Base-by-base conservation (phyloP, 805 yeast genomes). In the Kluyveromyces wickerhamii region DNA sequence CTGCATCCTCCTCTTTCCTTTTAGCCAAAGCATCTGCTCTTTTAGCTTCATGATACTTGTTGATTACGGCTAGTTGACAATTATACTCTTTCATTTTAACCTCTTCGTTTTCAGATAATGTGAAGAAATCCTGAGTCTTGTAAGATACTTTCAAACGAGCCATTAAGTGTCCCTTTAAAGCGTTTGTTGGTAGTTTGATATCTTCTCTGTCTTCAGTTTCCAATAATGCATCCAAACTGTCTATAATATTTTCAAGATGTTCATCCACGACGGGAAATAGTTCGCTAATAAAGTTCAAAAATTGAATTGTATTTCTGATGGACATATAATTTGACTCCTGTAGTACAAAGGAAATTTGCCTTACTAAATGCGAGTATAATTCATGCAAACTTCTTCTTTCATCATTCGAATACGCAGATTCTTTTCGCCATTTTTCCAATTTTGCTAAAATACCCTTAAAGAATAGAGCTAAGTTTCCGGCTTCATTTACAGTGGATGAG, bases 381-480 rank as follows among this genome's bases (percentile, higher is more conserved):
- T 66, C 40, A 36, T 44, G 79, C 2, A 80, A 44, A 2, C 58
- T 42, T 7, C 52, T 56, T 17, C 69, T 60, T n/a, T 37, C 41
- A 2, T 44, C 32, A 7, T 12, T 16, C 3, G 6, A 12, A 2
- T 42, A 28, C 0, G 46, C 57, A 9, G 58, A 57, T 7, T 52
- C 42, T 1, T 52, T 51, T 66, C 82, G 72, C 42, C 62, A 48
- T n/a, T 48, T 39, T 36, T 72, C 70, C 27, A 79, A 60, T 15
- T 57, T 58, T 5, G 53, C 59, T 27, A 85, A 59, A 1, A 81
- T 41, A 16, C 73, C 77, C 17, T 73, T 64, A 45, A 74, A 72
- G 45, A 88, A 87, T 9, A 84, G 56, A 3, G 95, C 95, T 24
- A 87, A 54, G 50, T 83, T 82, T 46, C 87, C 94, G 2, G 94